These are phyloP conservation scores for Solanum stenotomum DNA, from an alignment of 257 asterid genomes.

Conservation along the genomic window DNA sequence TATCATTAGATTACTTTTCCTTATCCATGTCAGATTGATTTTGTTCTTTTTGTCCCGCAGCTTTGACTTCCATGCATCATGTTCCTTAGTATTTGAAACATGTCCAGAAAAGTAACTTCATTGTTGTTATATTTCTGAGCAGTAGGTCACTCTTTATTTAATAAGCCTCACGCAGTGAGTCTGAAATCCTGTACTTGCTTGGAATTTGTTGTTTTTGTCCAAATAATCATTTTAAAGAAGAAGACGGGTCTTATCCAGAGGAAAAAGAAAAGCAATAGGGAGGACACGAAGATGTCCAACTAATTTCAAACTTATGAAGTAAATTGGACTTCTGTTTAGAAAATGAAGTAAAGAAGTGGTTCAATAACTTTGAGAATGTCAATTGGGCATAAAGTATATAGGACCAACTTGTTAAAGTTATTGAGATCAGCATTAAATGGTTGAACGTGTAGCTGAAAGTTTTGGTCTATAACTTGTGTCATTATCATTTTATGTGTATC, in stretches of 20 bases:
- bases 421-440: not conserved
- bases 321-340: not conserved
- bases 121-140: not conserved
- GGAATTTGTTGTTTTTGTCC: not conserved
- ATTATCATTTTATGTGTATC: not conserved
- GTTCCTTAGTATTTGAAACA: not conserved
- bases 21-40: not conserved
- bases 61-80: not conserved
- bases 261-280: not conserved
- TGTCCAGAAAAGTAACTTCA: not conserved
- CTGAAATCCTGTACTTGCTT: not conserved
- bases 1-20: not conserved
- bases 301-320: not conserved
- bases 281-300: not conserved
- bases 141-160: not conserved
- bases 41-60: not conserved
- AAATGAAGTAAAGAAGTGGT: not conserved
- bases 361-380: not conserved
- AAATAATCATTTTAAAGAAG: not conserved
- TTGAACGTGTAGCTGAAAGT: not conserved
- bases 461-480: not conserved
- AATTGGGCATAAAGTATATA: not conserved
- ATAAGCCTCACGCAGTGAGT: not conserved
- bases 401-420: not conserved
- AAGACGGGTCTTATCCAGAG: not conserved